These are phyloP conservation scores for Ajuga reptans DNA, from an alignment of 305 asterid species.

Conservation along the genomic window DNA sequence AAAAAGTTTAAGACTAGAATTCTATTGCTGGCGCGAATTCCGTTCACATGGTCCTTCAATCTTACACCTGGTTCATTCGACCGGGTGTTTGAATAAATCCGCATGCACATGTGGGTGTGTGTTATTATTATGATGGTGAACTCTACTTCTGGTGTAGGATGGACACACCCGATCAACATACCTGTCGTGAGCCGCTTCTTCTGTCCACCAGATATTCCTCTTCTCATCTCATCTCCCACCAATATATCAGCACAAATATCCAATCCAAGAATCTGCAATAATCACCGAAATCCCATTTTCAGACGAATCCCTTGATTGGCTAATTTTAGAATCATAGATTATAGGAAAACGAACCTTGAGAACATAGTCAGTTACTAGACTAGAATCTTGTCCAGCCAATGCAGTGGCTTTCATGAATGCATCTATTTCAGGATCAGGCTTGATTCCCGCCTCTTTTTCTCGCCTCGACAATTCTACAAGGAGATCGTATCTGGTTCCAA, in stretches of 20 bases:
- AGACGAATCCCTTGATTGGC: neutral
- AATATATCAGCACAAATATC: constrained; percentile 84
- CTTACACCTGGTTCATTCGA: too few relatives aligned
- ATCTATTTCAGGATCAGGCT: constrained; percentile 88
- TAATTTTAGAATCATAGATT: neutral
- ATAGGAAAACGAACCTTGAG: constrained; percentile 55
- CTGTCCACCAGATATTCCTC: constrained; percentile 98
- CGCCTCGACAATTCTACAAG: constrained; percentile 71
- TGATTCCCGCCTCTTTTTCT: constrained; percentile 77
- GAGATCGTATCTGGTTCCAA: constrained; percentile 88
- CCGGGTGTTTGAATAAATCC: too few relatives aligned
- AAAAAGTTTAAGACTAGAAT: neutral
- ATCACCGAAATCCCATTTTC: neutral
- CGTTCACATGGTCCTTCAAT: too few relatives aligned
- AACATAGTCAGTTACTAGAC: constrained; percentile 74
- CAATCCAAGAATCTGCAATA: constrained; percentile 72
- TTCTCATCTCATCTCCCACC: constrained; percentile 87
- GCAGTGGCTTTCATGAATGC: constrained; percentile 94
- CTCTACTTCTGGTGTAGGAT: neutral
- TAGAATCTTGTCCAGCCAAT: constrained; percentile 81
- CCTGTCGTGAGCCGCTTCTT: constrained; percentile 94
- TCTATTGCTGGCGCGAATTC: neutral
- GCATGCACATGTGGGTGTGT: neutral
- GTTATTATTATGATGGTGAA: neutral
- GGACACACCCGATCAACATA: constrained; percentile 15